Percentiles rank a stretch among this genome's conserved stretches.
These are phyloP conservation scores for Suillus spraguei DNA, from an alignment of 768 basidiomycete species.

Conservation along the genomic window DNA sequence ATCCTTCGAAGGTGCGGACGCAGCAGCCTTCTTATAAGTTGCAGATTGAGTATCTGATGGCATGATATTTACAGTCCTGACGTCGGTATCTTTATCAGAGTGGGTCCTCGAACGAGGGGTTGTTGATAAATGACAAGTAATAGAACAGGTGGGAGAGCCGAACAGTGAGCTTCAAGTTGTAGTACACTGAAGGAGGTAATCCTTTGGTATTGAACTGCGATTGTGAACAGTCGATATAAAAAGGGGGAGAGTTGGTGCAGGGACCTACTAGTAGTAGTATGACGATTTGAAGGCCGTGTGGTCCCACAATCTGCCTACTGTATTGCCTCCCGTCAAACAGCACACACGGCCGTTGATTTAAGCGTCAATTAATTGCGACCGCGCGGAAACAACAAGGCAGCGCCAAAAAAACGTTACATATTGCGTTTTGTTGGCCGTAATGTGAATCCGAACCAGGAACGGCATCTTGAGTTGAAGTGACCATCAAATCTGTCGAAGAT, in stretches of 20 bases:
- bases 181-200: background rate
- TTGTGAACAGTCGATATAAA: constrained; percentile 6
- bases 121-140: background rate
- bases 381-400: constrained; percentile 10
- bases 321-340: constrained; percentile 2
- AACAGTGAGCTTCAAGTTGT: background rate
- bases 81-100: constrained; percentile 3
- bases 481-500: background rate
- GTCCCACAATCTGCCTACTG: background rate
- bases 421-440: background rate
- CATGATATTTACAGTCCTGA: background rate
- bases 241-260: background rate
- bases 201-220: background rate
- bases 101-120: background rate
- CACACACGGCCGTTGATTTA: constrained; percentile 4
- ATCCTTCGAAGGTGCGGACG: constrained; percentile 3
- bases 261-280: background rate
- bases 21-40: constrained; percentile 3
- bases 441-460: constrained; percentile 8
- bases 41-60: constrained; percentile 2
- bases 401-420: constrained; percentile 9
- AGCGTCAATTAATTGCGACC: constrained; percentile 9
- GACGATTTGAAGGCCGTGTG: constrained; percentile 4
- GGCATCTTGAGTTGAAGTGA: background rate
- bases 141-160: background rate